Evolutionary conservation across 2,329 filamentous ascomycete species (phyloP).

Genomic region (Cladosporium sp.): DNA sequence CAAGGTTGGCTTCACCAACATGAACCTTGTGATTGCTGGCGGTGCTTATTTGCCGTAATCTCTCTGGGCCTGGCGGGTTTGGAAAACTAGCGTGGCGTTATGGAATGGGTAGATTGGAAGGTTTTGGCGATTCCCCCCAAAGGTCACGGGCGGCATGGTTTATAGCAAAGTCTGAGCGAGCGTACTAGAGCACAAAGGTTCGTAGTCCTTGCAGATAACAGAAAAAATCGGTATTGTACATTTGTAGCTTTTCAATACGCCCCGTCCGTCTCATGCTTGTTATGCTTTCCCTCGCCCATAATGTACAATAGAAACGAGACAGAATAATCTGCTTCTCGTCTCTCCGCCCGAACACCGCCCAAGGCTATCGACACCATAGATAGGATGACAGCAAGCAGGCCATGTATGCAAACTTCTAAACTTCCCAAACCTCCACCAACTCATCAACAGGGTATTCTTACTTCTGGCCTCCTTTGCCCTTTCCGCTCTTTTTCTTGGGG

Average conservation of each 20-base stretch:
- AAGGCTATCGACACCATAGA: too few species aligned
- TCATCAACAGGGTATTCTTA: slow-evolving; percentile 19
- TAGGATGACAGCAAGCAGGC: too few species aligned
- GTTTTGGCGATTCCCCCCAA: not conserved
- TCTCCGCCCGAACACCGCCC: too few species aligned
- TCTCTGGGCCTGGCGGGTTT: not conserved
- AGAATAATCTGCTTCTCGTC: not conserved
- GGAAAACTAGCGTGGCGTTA: slow-evolving; percentile 11
- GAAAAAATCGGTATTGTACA: slow-evolving; percentile 8
- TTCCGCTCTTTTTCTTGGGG: slow-evolving; percentile 33
- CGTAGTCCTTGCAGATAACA: not conserved
- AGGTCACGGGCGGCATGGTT: not conserved
- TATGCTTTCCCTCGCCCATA: too few species aligned
- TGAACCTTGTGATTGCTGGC: slow-evolving; percentile 88
- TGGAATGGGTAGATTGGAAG: not conserved
- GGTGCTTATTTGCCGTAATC: slow-evolving; percentile 58
- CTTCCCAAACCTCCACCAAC: too few species aligned
- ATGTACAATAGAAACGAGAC: not conserved
- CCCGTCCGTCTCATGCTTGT: not conserved
- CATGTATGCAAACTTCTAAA: not conserved
- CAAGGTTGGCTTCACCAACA: slow-evolving; percentile 87
- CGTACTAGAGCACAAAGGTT: slow-evolving; percentile 2
- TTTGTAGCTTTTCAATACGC: not conserved
- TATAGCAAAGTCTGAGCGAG: too few species aligned
- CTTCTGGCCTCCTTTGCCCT: slow-evolving; percentile 32